A percentile compares a stretch with the other conserved stretches of the same genome.
These are phyloP conservation scores for Periconia sp. DNA, from an alignment of 2,329 filamentous ascomycete genomes.

Conservation along the genomic window DNA sequence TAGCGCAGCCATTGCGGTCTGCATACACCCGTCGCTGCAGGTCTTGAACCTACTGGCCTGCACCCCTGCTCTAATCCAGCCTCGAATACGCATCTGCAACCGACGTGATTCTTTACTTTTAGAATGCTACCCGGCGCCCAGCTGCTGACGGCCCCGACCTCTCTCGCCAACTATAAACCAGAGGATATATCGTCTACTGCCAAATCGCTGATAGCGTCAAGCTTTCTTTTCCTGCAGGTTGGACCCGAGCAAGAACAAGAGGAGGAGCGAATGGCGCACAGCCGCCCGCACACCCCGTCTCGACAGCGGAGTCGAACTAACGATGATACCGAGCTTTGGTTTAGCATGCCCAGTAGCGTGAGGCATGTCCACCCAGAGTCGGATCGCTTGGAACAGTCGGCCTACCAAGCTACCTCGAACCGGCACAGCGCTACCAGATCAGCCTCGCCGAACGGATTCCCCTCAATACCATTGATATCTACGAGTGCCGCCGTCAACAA, in stretches of 20 bases:
- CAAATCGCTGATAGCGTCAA: slow-evolving; percentile 23
- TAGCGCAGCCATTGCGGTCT: slow-evolving; percentile 37
- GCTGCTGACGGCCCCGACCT: slow-evolving; percentile 35
- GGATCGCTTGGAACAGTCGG: slow-evolving; percentile 34
- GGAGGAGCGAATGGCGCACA: slow-evolving; percentile 28
- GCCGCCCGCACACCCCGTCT: slow-evolving; percentile 15
- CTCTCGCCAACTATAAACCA: slow-evolving; percentile 28
- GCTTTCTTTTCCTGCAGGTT: slow-evolving; percentile 23
- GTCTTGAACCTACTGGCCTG: slow-evolving; percentile 27
- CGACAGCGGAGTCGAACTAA: slow-evolving; percentile 18
- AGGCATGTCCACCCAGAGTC: slow-evolving; percentile 12
- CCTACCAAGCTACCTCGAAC: slow-evolving; percentile 35
- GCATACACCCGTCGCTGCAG: slow-evolving; percentile 27
- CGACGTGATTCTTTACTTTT: slow-evolving; percentile 24
- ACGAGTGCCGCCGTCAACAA: slow-evolving; percentile 34
- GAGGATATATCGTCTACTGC: slow-evolving; percentile 27
- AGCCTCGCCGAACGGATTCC: slow-evolving; percentile 15
- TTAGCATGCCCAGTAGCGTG: slow-evolving; percentile 29
- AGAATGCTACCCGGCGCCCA: slow-evolving; percentile 39
- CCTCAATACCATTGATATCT: slow-evolving; percentile 24
- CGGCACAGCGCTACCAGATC: slow-evolving; percentile 27
- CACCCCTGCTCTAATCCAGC: slow-evolving; percentile 31
- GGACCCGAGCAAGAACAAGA: slow-evolving; percentile 15
- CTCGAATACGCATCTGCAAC: slow-evolving; percentile 29
- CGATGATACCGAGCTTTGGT: slow-evolving; percentile 38